phyloP scores from a whole-genome alignment of 345 rosid genomes.

The Gossypium mustelinum region DNA sequence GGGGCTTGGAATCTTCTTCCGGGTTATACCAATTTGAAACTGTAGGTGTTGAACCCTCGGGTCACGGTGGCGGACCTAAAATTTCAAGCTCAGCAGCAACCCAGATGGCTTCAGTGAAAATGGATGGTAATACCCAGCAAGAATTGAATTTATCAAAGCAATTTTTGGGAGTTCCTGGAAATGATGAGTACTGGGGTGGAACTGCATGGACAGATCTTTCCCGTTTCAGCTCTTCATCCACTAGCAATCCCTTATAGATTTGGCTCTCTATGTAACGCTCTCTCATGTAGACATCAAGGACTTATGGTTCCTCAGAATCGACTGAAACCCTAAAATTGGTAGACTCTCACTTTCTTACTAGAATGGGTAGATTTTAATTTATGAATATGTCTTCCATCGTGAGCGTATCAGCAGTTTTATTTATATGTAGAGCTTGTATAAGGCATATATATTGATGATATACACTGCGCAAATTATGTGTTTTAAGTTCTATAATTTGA shows the following conservation, averaged over 20 bases:
- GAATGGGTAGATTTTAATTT: constrained; percentile 16
- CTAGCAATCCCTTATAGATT: constrained; percentile 33
- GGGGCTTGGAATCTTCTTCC: constrained; percentile 47
- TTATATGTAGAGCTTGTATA: constrained; percentile 18
- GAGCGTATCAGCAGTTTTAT: constrained; percentile 20
- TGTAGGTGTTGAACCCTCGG: constrained; percentile 29
- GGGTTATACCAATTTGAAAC: constrained; percentile 47
- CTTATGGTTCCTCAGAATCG: constrained; percentile 9
- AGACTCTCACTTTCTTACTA: not conserved
- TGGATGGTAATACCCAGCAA: constrained; percentile 41
- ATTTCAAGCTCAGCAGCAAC: constrained; percentile 26
- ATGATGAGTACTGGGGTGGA: constrained; percentile 44
- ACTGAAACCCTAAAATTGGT: constrained; percentile 37
- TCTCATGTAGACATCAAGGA: not conserved
- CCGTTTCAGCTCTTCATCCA: constrained; percentile 53
- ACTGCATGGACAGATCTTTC: constrained; percentile 57
- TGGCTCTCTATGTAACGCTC: not conserved
- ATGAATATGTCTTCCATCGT: constrained; percentile 21
- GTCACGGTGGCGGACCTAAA: constrained; percentile 36
- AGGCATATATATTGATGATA: constrained; percentile 11
- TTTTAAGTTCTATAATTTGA: not conserved
- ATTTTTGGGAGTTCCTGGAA: constrained; percentile 40
- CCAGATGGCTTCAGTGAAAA: constrained; percentile 54
- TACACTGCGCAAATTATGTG: constrained; percentile 15
- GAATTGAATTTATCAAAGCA: constrained; percentile 51